Evolutionary conservation across 371 early-diverging fungal species (phyloP).

Genomic region (Thermomucor indicae-seudaticae): DNA sequence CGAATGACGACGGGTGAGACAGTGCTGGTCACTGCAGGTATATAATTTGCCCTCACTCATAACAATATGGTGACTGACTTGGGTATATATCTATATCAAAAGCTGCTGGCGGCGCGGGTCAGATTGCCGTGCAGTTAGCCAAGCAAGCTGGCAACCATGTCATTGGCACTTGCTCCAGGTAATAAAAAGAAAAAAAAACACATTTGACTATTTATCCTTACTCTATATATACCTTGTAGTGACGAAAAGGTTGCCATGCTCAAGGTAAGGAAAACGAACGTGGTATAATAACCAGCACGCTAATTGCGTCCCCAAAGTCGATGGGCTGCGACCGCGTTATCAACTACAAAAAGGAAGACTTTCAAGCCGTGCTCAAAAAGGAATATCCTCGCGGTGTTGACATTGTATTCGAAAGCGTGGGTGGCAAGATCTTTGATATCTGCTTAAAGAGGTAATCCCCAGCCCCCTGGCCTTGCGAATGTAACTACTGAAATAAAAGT

Average conservation of each 20-base stretch:
- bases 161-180: constrained; percentile 44
- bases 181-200: not conserved
- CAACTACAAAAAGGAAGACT: constrained; percentile 47
- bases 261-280: constrained; percentile 14
- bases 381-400: constrained; percentile 57
- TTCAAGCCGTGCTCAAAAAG: constrained; percentile 45
- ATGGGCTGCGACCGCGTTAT: constrained; percentile 45
- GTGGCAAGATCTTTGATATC: constrained; percentile 51
- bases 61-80: too few species aligned
- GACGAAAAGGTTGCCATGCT: constrained; percentile 42
- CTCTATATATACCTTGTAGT: constrained; percentile 5
- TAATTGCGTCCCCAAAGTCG: not conserved
- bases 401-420: constrained; percentile 60
- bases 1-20: constrained; percentile 36
- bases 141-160: constrained; percentile 48
- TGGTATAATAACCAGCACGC: not conserved
- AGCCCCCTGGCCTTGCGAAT: too few species aligned
- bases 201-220: not conserved
- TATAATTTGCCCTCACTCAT: too few species aligned
- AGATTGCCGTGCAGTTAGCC: constrained; percentile 48
- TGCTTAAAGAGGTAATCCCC: constrained; percentile 32
- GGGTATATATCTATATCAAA: not conserved
- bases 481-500: too few species aligned
- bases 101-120: constrained; percentile 53
- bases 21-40: constrained; percentile 39